Evolutionary conservation across 192 early-diverging fungal species (phyloP).

Genomic region (Coemansia sp.): DNA sequence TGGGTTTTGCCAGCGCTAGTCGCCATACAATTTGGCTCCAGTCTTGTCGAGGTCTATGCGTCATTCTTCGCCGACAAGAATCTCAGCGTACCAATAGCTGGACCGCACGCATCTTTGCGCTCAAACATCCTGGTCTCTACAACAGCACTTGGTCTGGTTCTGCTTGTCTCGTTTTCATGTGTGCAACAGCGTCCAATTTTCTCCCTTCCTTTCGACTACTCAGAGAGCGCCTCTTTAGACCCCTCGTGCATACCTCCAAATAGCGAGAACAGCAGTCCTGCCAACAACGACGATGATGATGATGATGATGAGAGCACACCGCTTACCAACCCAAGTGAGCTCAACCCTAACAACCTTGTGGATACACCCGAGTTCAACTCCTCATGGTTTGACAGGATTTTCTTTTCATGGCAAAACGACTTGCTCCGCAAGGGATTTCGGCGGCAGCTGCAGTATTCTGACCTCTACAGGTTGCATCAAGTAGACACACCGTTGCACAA

Average conservation of each 20-base stretch:
- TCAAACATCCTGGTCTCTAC: conserved; percentile 16
- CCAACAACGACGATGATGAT: background rate
- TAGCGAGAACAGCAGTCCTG: background rate
- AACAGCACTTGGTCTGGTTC: background rate
- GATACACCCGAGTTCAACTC: conserved; percentile 38
- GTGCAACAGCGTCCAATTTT: conserved; percentile 34
- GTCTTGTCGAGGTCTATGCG: conserved; percentile 20
- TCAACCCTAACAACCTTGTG: conserved; percentile 10
- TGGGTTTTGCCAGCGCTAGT: conserved; percentile 18
- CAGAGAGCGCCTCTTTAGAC: background rate
- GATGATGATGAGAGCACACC: conserved; percentile 17
- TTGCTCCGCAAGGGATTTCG: conserved; percentile 60
- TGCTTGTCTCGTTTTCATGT: conserved; percentile 2
- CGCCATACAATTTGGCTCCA: conserved; percentile 7
- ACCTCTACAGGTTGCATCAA: conserved; percentile 62
- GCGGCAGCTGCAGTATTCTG: conserved; percentile 58
- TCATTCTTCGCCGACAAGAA: conserved; percentile 30
- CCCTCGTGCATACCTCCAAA: background rate
- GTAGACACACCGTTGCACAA: conserved; percentile 51
- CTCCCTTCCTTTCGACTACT: background rate
- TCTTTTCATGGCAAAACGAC: conserved; percentile 64
- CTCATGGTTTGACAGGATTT: conserved; percentile 33
- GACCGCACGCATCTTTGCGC: conserved; percentile 14
- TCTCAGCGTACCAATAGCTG: conserved; percentile 15
- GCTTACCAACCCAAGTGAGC: conserved; percentile 20